A percentile compares a stretch with the other conserved stretches of the same genome.
Conservation (phyloP, 768 basidiomycete species). For the Amyloporia xantha region DNA sequence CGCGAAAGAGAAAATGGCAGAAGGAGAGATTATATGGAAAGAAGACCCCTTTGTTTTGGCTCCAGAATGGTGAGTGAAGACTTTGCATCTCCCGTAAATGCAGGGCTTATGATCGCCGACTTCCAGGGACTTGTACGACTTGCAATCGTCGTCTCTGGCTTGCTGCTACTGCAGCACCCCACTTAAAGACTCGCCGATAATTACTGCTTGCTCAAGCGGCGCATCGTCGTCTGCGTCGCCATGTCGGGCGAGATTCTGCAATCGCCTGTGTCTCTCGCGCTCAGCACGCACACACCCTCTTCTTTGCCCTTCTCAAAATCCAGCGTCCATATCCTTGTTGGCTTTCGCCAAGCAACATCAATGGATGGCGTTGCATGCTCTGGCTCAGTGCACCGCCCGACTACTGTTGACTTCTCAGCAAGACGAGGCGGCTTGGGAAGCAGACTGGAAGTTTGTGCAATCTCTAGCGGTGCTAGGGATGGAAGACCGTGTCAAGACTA, state of each 20-base stretch:
- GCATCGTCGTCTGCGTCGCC: conserved; percentile 24
- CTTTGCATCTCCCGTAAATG: too few relatives aligned
- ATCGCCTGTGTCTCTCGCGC: conserved; percentile 65
- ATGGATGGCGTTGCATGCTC: conserved; percentile 76
- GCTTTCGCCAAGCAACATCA: conserved; percentile 49
- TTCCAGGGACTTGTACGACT: conserved; percentile 72
- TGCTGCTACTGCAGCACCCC: conserved; percentile 74
- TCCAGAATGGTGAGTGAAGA: conserved; percentile 80
- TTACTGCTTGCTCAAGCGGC: conserved; percentile 47
- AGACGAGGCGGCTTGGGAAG: conserved; percentile 34
- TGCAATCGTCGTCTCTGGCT: conserved; percentile 51
- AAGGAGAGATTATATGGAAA: conserved; percentile 77
- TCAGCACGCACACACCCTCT: conserved; percentile 61
- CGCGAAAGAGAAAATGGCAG: conserved; percentile 55
- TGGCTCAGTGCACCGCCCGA: conserved; percentile 58
- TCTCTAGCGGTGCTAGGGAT: conserved; percentile 71
- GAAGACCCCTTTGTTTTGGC: conserved; percentile 78
- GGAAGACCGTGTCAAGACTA: conserved; percentile 53
- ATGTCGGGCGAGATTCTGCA: conserved; percentile 73
- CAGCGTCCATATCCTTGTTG: conserved; percentile 53
- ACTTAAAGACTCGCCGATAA: conserved; percentile 36
- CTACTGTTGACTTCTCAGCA: conserved; percentile 50
- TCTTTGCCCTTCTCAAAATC: conserved; percentile 72
- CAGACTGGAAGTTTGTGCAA: conserved; percentile 49
- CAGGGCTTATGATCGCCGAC: too few relatives aligned